phyloP scores from a whole-genome alignment of 495 filamentous ascomycete species.

The Rostrohypoxylon terebratum region DNA sequence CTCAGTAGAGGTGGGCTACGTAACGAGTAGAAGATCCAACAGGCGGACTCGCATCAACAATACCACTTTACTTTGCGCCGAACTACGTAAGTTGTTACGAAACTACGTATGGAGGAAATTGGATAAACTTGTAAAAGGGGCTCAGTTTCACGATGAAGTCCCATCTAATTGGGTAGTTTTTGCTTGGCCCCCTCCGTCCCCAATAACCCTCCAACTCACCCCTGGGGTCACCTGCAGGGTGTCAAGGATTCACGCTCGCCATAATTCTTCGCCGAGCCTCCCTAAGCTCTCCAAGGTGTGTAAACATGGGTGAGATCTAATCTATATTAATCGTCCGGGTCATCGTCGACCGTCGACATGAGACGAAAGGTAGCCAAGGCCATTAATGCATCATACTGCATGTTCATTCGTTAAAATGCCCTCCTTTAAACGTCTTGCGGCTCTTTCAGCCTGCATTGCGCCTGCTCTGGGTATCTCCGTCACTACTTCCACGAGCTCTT shows the following conservation, averaged over 20 bases:
- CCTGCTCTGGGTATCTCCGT: constrained; percentile 51
- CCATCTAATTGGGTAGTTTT: constrained; percentile 14
- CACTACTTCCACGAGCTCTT: constrained; percentile 42
- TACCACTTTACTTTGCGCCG: constrained; percentile 6
- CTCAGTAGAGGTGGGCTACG: constrained; percentile 13
- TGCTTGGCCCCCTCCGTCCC: neutral
- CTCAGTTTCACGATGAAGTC: constrained; percentile 11
- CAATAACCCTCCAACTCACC: neutral
- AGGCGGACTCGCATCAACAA: constrained; percentile 7
- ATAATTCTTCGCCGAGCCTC: constrained; percentile 11
- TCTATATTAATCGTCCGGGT: constrained; percentile 26
- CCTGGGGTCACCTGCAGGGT: neutral
- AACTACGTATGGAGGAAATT: constrained; percentile 21
- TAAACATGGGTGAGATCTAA: constrained; percentile 21
- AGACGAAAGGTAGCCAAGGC: constrained; percentile 17
- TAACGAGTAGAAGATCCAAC: constrained; percentile 3
- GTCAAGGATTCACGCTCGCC: constrained; percentile 16
- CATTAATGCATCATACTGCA: constrained; percentile 3
- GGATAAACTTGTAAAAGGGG: constrained; percentile 6
- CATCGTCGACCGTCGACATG: constrained; percentile 13
- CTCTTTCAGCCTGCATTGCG: constrained; percentile 39
- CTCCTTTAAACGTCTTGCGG: constrained; percentile 26
- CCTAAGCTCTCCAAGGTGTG: constrained; percentile 9
- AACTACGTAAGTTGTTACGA: constrained; percentile 26
- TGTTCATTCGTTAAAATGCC: constrained; percentile 25